phyloP scores from a whole-genome alignment of 768 basidiomycete species.

The Lactarius quietus region DNA sequence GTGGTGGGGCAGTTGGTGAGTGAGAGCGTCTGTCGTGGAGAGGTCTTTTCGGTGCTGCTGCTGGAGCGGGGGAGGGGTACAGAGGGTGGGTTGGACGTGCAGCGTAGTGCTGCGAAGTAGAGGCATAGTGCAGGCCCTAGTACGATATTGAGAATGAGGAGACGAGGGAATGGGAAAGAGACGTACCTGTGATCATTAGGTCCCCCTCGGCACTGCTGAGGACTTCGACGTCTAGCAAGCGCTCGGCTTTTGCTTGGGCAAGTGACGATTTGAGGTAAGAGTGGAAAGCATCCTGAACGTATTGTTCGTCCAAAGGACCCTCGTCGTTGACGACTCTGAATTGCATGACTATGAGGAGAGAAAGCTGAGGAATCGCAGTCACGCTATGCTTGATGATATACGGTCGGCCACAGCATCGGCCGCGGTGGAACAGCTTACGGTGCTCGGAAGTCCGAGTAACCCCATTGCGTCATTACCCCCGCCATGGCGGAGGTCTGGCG shows the following conservation, averaged over 20 bases:
- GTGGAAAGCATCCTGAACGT: constrained; percentile 77
- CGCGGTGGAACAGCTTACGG: not conserved
- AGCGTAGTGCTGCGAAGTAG: constrained; percentile 79
- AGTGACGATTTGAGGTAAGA: constrained; percentile 77
- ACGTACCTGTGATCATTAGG: constrained; percentile 78
- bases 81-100: constrained; percentile 70
- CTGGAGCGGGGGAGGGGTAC: constrained; percentile 65
- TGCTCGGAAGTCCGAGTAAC: not conserved
- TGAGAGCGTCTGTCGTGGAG: constrained; percentile 56
- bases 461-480: not conserved
- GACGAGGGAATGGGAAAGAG: not conserved
- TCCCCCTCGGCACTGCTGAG: constrained; percentile 77
- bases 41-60: constrained; percentile 36
- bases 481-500: not conserved
- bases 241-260: constrained; percentile 69
- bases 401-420: not conserved
- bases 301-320: constrained; percentile 53
- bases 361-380: no score
- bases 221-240: constrained; percentile 65
- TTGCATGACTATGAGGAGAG: not conserved
- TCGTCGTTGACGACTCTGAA: constrained; percentile 29
- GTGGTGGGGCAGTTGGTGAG: constrained; percentile 63
- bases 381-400: not conserved
- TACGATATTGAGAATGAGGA: not conserved
- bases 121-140: constrained; percentile 69